Evolutionary conservation across 306 rosid genomes (phyloP), one percentile per base, ranked within the genome.

Genomic region (Cicer judaicum): DNA sequence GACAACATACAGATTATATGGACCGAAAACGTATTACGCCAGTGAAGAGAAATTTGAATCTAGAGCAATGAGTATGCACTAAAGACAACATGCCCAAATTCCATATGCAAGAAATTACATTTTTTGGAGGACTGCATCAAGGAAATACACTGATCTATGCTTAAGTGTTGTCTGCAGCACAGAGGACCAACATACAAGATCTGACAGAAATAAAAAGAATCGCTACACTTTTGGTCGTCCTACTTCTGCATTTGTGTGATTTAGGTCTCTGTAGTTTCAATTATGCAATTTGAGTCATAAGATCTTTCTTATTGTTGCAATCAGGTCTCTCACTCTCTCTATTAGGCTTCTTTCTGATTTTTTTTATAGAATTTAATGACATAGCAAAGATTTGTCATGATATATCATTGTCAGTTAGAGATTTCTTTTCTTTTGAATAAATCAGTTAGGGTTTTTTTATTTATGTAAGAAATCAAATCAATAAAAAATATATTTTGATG

Each of bases 11-110:
- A 39, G 10, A 60, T 56, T 65, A 41, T 48, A 55, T 16, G 43
- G 14, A 56, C 15, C 36, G 5, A 29, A 29, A 29, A 29, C 4
- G 15, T n/a, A 11, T 50, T 49, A 16, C 0, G 7, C 2, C 14
- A 19, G 40, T 57, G 5, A 68, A 43, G 15, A 34, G 18, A 66
- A 44, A 44, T n/a, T 46, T 38, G 44, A 68, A 46, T 46, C 16
- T 34, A 77, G 43, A 68, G 13, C 66, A 48, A 34, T 16, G 13
- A 34, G 39, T 44, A 67, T 59, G 56, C 47, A 60, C 69, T 5
- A 29, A 29, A 29, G 63, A 21, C 10, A 60, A 60, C 42, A 34
- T 2, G 10, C 65, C 10, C 19, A 34, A 59, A 60, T 34, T 34
- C 10, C 42, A 60, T 3, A 34, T 6, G 65, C 65, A 60, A 60